Conservation (phyloP, 306 rosid genomes). For the Lathyrus tuberosus region DNA sequence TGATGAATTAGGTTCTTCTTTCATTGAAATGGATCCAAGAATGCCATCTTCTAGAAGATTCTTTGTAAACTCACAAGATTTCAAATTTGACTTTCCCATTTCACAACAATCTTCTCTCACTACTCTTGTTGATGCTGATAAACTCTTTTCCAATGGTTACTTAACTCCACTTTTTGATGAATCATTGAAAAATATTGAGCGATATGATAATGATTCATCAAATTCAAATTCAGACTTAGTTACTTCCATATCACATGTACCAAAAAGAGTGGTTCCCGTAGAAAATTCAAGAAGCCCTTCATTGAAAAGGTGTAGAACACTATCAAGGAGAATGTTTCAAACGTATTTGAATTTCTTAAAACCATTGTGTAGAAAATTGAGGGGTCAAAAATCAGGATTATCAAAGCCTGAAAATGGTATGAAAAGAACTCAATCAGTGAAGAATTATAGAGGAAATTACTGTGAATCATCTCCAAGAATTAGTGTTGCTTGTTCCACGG, state of each 20-base stretch:
- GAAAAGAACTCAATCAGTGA: constrained; percentile 54
- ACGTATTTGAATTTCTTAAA: constrained; percentile 77
- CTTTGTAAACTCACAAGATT: constrained; percentile 73
- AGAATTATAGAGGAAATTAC: constrained; percentile 51
- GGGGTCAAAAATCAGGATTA: constrained; percentile 54
- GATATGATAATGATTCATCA: constrained; percentile 37
- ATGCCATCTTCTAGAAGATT: constrained; percentile 90
- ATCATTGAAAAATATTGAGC: constrained; percentile 57
- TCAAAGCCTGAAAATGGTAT: constrained; percentile 51
- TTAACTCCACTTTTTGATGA: constrained; percentile 76
- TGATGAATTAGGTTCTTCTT: constrained; percentile 72
- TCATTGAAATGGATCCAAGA: constrained; percentile 98
- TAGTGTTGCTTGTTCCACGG: constrained; percentile 71
- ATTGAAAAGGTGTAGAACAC: constrained; percentile 65
- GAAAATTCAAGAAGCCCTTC: constrained; percentile 57
- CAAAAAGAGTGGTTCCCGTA: constrained; percentile 41
- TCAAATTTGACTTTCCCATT: constrained; percentile 80
- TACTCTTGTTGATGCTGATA: constrained; percentile 79
- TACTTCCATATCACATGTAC: constrained; percentile 48
- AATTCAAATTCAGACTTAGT: constrained; percentile 28
- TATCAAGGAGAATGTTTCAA: constrained; percentile 67
- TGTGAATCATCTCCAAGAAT: constrained; percentile 72
- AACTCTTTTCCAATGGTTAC: constrained; percentile 89
- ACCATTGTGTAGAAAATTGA: constrained; percentile 71
- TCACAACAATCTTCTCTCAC: constrained; percentile 65